A percentile compares a stretch with the other conserved stretches of the same genome.
Conservation (phyloP, 2,329 filamentous ascomycete genomes). For the Talaromyces sp. region DNA sequence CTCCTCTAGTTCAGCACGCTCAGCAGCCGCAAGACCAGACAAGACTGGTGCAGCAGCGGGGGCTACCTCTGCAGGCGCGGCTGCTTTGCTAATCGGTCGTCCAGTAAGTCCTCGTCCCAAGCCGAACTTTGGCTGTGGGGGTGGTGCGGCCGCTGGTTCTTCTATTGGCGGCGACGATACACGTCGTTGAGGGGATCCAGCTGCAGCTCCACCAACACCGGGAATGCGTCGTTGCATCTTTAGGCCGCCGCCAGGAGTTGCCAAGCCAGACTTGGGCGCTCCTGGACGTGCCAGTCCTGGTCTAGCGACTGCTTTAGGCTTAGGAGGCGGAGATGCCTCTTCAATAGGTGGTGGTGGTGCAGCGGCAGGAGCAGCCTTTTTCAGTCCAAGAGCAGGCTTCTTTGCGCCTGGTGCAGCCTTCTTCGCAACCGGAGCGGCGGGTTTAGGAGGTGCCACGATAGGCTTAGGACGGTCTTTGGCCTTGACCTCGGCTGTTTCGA, state of each 20-base stretch:
- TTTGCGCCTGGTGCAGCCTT: constrained; percentile 51
- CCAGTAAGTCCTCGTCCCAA: constrained; percentile 77
- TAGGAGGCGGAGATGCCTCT: constrained; percentile 51
- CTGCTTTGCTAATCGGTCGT: constrained; percentile 72
- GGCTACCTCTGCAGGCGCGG: constrained; percentile 47
- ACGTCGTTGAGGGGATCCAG: constrained; percentile 44
- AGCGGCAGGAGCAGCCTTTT: constrained; percentile 41
- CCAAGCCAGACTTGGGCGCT: constrained; percentile 41
- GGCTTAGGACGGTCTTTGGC: constrained; percentile 91
- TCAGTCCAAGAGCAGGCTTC: constrained; percentile 45
- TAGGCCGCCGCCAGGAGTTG: constrained; percentile 43
- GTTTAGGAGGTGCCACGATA: constrained; percentile 59
- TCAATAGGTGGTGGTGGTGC: constrained; percentile 57
- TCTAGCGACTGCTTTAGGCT: constrained; percentile 42
- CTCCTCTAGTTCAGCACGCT: constrained; percentile 89
- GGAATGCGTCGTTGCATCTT: constrained; percentile 47
- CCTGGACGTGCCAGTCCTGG: constrained; percentile 49
- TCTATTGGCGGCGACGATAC: constrained; percentile 48
- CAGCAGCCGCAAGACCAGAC: constrained; percentile 71
- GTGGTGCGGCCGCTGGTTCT: constrained; percentile 35
- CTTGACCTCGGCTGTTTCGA: constrained; percentile 76
- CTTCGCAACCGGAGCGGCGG: constrained; percentile 52
- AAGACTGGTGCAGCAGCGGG: constrained; percentile 43
- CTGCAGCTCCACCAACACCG: constrained; percentile 35
- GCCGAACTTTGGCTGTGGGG: constrained; percentile 56